These are phyloP conservation scores for Gastrolobium bilobum DNA, from an alignment of 306 rosid species.

Conservation along the genomic window DNA sequence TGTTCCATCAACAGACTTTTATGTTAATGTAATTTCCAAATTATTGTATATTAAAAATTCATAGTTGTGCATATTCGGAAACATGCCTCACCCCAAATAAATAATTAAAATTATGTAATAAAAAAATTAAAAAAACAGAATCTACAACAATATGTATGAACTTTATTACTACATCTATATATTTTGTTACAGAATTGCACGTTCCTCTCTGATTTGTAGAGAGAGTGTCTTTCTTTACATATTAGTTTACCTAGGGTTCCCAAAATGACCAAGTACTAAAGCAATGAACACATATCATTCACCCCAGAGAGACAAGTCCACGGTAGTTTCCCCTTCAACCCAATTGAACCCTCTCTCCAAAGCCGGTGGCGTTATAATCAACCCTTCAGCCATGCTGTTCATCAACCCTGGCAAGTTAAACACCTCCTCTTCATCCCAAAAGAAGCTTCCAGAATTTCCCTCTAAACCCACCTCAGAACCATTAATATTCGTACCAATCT, in stretches of 20 bases:
- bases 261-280: background rate
- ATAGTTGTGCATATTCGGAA: too few relatives aligned
- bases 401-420: constrained; percentile 56
- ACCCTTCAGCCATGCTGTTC: constrained; percentile 60
- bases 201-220: background rate
- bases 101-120: too few relatives aligned
- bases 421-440: constrained; percentile 61
- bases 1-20: too few relatives aligned
- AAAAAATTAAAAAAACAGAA: too few relatives aligned
- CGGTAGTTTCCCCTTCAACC: constrained; percentile 48
- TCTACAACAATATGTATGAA: too few relatives aligned
- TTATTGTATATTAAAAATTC: too few relatives aligned
- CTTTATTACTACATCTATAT: background rate
- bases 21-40: too few relatives aligned
- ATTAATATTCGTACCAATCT: background rate
- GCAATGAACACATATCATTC: background rate
- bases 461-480: background rate
- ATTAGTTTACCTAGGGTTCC: constrained; percentile 14
- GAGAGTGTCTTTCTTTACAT: too few relatives aligned
- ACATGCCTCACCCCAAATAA: too few relatives aligned
- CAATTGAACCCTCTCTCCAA: constrained; percentile 59
- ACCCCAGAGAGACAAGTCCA: constrained; percentile 54
- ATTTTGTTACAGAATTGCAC: background rate
- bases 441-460: constrained; percentile 28
- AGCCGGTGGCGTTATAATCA: constrained; percentile 60